A percentile compares a stretch with the other conserved stretches of the same genome.
Evolutionary conservation across 352 stramenopile species (phyloP).

Genomic region (Pythium biforme): DNA sequence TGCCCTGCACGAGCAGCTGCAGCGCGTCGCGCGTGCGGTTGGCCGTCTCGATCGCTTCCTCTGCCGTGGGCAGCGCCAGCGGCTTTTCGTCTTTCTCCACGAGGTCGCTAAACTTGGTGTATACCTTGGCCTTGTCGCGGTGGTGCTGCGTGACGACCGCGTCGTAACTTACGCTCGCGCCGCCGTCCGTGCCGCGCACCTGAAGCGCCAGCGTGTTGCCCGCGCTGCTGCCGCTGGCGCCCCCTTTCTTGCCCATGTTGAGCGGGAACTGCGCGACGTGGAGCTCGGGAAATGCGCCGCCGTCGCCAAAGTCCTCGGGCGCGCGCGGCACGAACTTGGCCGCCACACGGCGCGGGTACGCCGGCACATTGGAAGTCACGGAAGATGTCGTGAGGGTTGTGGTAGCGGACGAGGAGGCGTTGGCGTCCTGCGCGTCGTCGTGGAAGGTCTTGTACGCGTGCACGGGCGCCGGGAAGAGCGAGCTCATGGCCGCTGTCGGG

Average conservation of each 20-base stretch:
- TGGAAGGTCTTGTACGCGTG: conserved; percentile 64
- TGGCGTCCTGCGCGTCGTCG: conserved; percentile 30
- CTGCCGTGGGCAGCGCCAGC: conserved; percentile 40
- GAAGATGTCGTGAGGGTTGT: neutral
- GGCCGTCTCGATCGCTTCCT: conserved; percentile 73
- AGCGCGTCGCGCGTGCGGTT: conserved; percentile 85
- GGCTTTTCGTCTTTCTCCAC: conserved; percentile 87
- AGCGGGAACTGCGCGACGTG: conserved; percentile 97
- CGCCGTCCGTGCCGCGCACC: conserved; percentile 90
- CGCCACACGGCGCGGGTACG: conserved; percentile 55
- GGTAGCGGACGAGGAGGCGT: conserved; percentile 3
- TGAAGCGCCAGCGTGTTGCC: conserved; percentile 88
- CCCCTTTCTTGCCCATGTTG: conserved; percentile 92
- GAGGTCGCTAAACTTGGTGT: conserved; percentile 92
- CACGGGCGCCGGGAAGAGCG: conserved; percentile 73
- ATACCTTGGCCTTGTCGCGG: conserved; percentile 93
- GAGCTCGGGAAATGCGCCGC: conserved; percentile 98
- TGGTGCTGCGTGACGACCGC: conserved; percentile 97
- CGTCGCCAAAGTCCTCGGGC: conserved; percentile 94
- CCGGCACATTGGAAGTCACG: conserved; percentile 29
- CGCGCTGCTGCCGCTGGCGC: conserved; percentile 50
- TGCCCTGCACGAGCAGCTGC: conserved; percentile 86
- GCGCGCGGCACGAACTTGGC: conserved; percentile 66
- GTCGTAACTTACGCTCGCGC: conserved; percentile 90
- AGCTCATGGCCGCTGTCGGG: conserved; percentile 42